Conservation (phyloP, 1,284 basidiomycete species). For the Cystobasidiaceae sp. region DNA sequence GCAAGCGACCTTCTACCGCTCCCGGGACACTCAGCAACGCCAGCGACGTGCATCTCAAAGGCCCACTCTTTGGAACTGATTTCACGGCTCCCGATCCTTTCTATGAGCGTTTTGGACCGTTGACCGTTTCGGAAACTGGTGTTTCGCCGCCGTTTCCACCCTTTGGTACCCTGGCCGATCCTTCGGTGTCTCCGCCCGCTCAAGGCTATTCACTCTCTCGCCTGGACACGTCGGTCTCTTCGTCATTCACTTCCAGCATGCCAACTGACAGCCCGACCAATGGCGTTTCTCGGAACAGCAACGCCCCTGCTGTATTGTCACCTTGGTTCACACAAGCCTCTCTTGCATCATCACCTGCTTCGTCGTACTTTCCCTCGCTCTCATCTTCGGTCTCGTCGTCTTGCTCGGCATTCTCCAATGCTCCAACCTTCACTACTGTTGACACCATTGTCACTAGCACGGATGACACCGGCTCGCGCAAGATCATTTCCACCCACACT, state of each 20-base stretch:
- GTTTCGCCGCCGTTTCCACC: too few species aligned
- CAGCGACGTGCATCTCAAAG: background rate
- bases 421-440: background rate
- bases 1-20: too few species aligned
- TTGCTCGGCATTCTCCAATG: background rate
- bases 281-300: background rate
- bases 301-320: background rate
- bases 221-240: too few species aligned
- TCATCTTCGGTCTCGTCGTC: constrained; percentile 8
- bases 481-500: too few species aligned
- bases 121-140: too few species aligned
- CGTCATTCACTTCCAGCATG: background rate
- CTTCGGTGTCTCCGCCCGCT: background rate
- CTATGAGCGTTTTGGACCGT: too few species aligned
- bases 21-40: background rate
- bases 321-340: background rate
- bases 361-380: background rate
- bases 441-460: background rate
- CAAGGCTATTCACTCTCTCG: background rate
- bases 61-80: too few species aligned
- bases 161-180: background rate
- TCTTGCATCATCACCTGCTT: background rate
- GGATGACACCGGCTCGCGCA: background rate
- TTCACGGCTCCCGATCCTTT: too few species aligned
- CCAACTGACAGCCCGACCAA: background rate